These are phyloP conservation scores for Pistacia integerrima DNA, from an alignment of 345 rosid species.

Conservation along the genomic window DNA sequence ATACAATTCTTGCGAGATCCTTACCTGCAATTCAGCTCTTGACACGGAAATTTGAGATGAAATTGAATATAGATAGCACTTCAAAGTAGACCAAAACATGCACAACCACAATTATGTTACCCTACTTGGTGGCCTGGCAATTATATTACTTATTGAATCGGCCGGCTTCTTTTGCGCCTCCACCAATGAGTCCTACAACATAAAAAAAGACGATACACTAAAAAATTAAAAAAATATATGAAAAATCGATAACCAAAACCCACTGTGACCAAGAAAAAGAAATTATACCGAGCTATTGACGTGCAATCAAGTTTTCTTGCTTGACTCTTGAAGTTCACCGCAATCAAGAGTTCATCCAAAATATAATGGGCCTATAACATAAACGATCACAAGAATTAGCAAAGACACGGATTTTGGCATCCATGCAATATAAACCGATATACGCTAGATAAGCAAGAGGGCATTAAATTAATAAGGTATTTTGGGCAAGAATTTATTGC, in stretches of 20 bases:
- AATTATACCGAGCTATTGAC: slow-evolving; percentile 71
- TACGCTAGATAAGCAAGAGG: not conserved
- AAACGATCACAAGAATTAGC: slow-evolving; percentile 19
- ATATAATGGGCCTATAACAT: slow-evolving; percentile 76
- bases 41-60: not conserved
- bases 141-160: slow-evolving; percentile 80
- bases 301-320: slow-evolving; percentile 93
- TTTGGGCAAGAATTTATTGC: not conserved
- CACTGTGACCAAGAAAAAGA: not conserved
- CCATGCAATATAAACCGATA: not conserved
- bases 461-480: not conserved
- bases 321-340: slow-evolving; percentile 97
- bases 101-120: not conserved
- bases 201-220: not conserved
- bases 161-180: slow-evolving; percentile 97
- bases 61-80: not conserved
- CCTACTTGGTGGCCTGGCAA: slow-evolving; percentile 77
- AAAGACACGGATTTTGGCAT: slow-evolving; percentile 10
- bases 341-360: slow-evolving; percentile 88
- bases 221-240: not conserved
- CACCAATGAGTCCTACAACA: slow-evolving; percentile 78
- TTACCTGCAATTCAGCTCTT: slow-evolving; percentile 8
- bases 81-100: slow-evolving; percentile 2
- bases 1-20: not conserved
- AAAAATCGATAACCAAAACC: slow-evolving; percentile 8